Conservation (phyloP, 768 basidiomycete species). For the Suillus clintonianus region DNA sequence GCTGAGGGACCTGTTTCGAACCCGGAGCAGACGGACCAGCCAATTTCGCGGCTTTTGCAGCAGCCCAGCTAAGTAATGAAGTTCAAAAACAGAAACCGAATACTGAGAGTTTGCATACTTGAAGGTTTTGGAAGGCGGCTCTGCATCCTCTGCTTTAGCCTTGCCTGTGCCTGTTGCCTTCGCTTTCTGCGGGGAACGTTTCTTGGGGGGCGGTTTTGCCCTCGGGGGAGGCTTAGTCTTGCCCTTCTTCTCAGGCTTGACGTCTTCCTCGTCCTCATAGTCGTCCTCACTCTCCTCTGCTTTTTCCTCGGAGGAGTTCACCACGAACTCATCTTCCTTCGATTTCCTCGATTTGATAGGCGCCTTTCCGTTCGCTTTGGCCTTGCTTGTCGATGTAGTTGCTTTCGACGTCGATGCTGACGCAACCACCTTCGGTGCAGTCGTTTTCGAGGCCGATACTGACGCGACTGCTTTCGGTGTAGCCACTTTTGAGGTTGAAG, state of each 20-base stretch:
- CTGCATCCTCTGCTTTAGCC: conserved; percentile 6
- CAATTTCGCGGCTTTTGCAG: conserved; percentile 59
- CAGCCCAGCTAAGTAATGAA: conserved; percentile 42
- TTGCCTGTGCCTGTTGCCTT: conserved; percentile 19
- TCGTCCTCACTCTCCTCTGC: conserved; percentile 22
- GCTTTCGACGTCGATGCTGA: not conserved
- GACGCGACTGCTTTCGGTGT: not conserved
- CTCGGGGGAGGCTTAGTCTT: conserved; percentile 1
- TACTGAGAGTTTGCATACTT: conserved; percentile 18
- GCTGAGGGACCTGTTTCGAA: conserved; percentile 61
- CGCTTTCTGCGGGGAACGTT: conserved; percentile 15
- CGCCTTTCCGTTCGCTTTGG: not conserved
- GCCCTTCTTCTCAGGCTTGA: conserved; percentile 11
- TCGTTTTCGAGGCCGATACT: not conserved
- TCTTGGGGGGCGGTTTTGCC: conserved; percentile 22
- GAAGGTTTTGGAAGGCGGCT: conserved; percentile 17
- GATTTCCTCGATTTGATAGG: conserved; percentile 4
- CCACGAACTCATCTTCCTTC: conserved; percentile 37
- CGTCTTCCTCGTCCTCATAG: conserved; percentile 12
- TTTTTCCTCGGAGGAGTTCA: conserved; percentile 28
- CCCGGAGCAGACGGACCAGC: conserved; percentile 61
- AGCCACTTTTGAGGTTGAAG: not conserved
- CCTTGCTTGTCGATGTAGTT: not conserved
- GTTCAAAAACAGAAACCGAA: not conserved
- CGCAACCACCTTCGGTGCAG: conserved; percentile 1